phyloP scores from a whole-genome alignment of 352 stramenopile genomes.

The Bremia lactucae region DNA sequence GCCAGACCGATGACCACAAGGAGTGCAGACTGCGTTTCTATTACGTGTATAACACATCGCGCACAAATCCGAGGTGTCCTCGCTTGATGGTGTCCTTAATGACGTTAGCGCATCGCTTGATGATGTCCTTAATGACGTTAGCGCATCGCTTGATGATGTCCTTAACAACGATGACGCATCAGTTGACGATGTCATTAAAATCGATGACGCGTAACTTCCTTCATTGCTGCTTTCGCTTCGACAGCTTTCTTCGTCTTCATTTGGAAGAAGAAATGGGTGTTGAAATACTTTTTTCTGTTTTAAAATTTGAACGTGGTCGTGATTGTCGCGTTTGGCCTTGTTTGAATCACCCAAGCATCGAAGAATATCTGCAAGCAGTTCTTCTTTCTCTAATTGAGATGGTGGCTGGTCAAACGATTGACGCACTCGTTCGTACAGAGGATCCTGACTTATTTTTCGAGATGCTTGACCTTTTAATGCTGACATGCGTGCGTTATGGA shows the following conservation, averaged over 20 bases:
- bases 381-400: constrained; percentile 5
- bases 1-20: constrained; percentile 40
- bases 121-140: too few species aligned
- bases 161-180: too few species aligned
- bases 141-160: too few species aligned
- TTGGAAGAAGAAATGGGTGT: constrained; percentile 3
- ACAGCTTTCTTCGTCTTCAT: constrained; percentile 1
- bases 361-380: constrained; percentile 19
- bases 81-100: too few species aligned
- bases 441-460: constrained; percentile 1
- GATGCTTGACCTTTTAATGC: constrained; percentile 10
- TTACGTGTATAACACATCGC: constrained; percentile 34
- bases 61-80: constrained; percentile 21
- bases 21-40: constrained; percentile 39
- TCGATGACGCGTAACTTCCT: background rate
- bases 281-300: constrained; percentile 12
- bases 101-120: too few species aligned
- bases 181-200: background rate
- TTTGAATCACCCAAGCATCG: constrained; percentile 4
- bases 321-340: background rate
- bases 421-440: constrained; percentile 11
- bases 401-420: constrained; percentile 6
- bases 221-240: background rate
- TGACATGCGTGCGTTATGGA: constrained; percentile 16
- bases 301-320: constrained; percentile 9